Percentiles rank a stretch among this genome's conserved stretches.
Conservation (phyloP, 2,329 filamentous ascomycete genomes). For the Hypomyces rosellus region DNA sequence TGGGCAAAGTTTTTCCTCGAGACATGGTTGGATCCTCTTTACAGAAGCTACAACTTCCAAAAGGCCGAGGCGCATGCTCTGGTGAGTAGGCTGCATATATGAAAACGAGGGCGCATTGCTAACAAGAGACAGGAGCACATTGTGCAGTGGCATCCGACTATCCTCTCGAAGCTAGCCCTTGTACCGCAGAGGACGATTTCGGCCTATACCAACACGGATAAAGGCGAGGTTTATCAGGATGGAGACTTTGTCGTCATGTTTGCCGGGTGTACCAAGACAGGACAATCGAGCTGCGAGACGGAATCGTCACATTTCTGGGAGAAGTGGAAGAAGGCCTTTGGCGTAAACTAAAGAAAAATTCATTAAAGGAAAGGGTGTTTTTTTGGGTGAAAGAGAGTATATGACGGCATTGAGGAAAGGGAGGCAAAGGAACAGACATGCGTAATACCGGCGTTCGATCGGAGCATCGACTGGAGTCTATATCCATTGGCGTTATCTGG, state of each 20-base stretch:
- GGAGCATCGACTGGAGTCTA: conserved; percentile 12
- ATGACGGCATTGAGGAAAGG: conserved; percentile 1
- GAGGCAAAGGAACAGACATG: conserved; percentile 3
- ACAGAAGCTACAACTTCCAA: conserved; percentile 91
- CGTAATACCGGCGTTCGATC: conserved; percentile 13
- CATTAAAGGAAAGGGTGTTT: not conserved
- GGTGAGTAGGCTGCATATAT: conserved; percentile 44
- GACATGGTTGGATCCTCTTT: conserved; percentile 93
- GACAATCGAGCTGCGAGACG: conserved; percentile 59
- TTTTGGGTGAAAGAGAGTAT: conserved; percentile 4
- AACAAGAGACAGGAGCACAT: conserved; percentile 63
- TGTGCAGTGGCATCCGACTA: conserved; percentile 93
- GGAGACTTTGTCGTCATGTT: conserved; percentile 83
- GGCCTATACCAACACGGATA: conserved; percentile 56
- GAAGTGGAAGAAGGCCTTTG: conserved; percentile 40
- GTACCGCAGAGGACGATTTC: conserved; percentile 84
- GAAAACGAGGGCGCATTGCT: conserved; percentile 14
- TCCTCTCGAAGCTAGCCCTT: conserved; percentile 81
- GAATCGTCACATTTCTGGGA: conserved; percentile 54
- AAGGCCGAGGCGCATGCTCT: conserved; percentile 89
- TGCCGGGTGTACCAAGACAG: conserved; percentile 58
- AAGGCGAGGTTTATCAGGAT: conserved; percentile 64
- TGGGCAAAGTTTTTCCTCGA: conserved; percentile 93
- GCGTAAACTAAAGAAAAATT: conserved; percentile 1
- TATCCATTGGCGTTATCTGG: conserved; percentile 13